Evolutionary conservation across 2,329 filamentous ascomycete genomes (phyloP).

Genomic region (Elsinoe necatrix): DNA sequence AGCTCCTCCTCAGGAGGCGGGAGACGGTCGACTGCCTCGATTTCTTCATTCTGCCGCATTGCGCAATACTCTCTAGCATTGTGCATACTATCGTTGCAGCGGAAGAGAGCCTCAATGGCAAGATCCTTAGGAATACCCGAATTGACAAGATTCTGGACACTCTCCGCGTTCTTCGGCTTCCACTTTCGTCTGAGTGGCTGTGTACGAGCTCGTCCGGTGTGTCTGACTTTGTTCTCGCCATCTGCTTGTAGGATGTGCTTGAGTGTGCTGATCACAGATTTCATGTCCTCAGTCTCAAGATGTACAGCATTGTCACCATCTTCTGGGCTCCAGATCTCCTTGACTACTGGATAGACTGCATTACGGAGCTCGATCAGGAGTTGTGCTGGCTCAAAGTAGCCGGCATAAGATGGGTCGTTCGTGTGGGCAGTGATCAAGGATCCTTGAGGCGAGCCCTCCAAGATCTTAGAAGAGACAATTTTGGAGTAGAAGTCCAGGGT

Average conservation of each 20-base stretch:
- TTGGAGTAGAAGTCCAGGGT: slow-evolving; percentile 73
- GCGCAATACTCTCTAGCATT: slow-evolving; percentile 67
- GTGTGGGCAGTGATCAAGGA: slow-evolving; percentile 45
- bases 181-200: slow-evolving; percentile 45
- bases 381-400: slow-evolving; percentile 61
- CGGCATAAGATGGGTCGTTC: slow-evolving; percentile 40
- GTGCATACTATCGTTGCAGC: slow-evolving; percentile 59
- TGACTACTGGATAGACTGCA: slow-evolving; percentile 66
- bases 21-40: slow-evolving; percentile 23
- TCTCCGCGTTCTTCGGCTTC: slow-evolving; percentile 40
- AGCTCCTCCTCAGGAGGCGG: slow-evolving; percentile 23
- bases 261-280: slow-evolving; percentile 74
- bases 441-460: slow-evolving; percentile 67
- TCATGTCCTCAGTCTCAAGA: slow-evolving; percentile 65
- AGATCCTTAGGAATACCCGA: slow-evolving; percentile 53
- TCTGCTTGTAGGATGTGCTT: slow-evolving; percentile 71
- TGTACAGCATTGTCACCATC: slow-evolving; percentile 60
- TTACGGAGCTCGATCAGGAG: slow-evolving; percentile 80
- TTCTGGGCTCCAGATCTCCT: slow-evolving; percentile 72
- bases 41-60: slow-evolving; percentile 27
- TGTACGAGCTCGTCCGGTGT: slow-evolving; percentile 46
- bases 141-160: slow-evolving; percentile 37
- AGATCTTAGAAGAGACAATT: slow-evolving; percentile 66
- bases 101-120: slow-evolving; percentile 70
- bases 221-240: slow-evolving; percentile 57